These are phyloP conservation scores for Psilocybe tampanensis DNA, from an alignment of 768 basidiomycete species.

Conservation along the genomic window DNA sequence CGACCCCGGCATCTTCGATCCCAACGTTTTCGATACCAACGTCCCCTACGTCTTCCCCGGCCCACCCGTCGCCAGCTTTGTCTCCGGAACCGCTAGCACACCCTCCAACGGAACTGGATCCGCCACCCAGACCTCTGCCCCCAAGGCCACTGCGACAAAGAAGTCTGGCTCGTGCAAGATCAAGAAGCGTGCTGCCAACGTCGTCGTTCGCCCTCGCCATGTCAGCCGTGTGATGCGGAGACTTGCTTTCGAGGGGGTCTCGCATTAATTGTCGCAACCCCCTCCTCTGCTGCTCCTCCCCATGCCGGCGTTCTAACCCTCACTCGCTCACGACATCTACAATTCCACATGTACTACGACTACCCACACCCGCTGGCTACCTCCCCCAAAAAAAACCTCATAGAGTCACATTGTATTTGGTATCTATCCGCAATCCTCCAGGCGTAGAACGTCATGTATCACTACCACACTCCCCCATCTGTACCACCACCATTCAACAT, in stretches of 20 bases:
- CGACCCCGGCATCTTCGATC: conserved; percentile 72
- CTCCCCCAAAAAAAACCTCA: neutral
- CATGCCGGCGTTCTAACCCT: neutral
- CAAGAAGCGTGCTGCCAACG: conserved; percentile 17
- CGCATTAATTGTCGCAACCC: conserved; percentile 19
- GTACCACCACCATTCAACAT: conserved; percentile 1
- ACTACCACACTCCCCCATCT: conserved; percentile 1
- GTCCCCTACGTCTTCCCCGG: conserved; percentile 51
- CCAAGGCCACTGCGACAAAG: conserved; percentile 2
- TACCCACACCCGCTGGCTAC: neutral
- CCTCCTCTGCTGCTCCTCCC: neutral
- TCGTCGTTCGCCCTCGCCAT: conserved; percentile 27
- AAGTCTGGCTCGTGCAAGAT: conserved; percentile 15
- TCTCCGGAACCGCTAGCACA: conserved; percentile 19
- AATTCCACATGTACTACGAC: conserved; percentile 4
- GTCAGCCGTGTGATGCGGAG: conserved; percentile 37
- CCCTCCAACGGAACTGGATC: neutral
- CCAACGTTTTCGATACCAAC: conserved; percentile 37
- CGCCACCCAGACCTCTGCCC: conserved; percentile 6
- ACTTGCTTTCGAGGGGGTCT: conserved; percentile 21
- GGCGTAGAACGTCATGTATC: conserved; percentile 20
- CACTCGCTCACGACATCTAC: neutral
- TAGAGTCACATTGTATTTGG: conserved; percentile 3
- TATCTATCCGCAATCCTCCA: conserved; percentile 5
- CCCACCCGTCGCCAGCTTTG: conserved; percentile 47